Evolutionary conservation across 1,139 yeast species (phyloP), one percentile per base, ranked within the genome.

Genomic region (Pneumocystis wakefieldiae): DNA sequence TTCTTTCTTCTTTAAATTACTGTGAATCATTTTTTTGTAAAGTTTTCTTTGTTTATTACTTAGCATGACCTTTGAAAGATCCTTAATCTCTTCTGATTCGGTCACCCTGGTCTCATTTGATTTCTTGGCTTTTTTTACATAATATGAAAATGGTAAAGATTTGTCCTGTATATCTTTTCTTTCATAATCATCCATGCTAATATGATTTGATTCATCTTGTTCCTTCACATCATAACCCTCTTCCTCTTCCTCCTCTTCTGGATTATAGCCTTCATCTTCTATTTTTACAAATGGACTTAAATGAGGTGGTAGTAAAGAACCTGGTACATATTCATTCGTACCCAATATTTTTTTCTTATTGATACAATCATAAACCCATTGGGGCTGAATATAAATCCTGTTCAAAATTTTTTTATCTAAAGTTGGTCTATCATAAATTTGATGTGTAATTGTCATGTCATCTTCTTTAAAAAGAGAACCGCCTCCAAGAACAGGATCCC

Each of bases 301-400:
- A 76, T 92, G 98, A 58, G 98, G 97, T 60, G 97, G 97, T 67
- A 94, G 80, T 10, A 90, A 78, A 76, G 92, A 97, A 64, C 99
- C 98, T 3, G 96, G 96, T 59, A 94, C 87, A 73, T 92, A 92
- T 65, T 79, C 80, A 64, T 85, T 84, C 35, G 87, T 96, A 53
- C 92, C 82, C 64, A 87, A 79, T 67, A 92, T 79, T 67, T 81
- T 80, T 62, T 83, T 82, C 76, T 86, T 86, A 77, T 92, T 92
- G 69, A 94, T 79, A 71, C 88, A 85, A 74, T 92, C 99, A 74
- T 92, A 91, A 61, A 92, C 79, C 98, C 98, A 94, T 78, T 92
- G 98, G 41, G 99, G 98, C 77, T 92, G 98, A 62, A 91, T 76
- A 72, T 94, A 94, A 0, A 95, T 87, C 77, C 97, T 83, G 62